These are phyloP conservation scores for Diaporthe amygdali DNA, from an alignment of 2,329 filamentous ascomycete genomes.

Conservation along the genomic window DNA sequence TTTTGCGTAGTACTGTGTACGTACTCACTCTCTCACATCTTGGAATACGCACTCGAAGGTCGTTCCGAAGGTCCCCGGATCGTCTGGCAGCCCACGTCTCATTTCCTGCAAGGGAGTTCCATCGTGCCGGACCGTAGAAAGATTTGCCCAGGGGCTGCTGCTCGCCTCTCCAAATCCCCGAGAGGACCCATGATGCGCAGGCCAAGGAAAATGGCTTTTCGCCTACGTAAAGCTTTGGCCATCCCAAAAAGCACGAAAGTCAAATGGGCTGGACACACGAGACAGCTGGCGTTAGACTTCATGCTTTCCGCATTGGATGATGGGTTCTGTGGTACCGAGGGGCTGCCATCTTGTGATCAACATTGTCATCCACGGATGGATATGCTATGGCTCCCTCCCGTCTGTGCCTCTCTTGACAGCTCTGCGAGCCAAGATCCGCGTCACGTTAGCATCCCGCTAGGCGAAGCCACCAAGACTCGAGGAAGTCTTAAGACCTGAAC, in stretches of 20 bases:
- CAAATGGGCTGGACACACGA: neutral
- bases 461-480: neutral
- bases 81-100: slow-evolving; percentile 12
- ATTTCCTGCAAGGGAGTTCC: slow-evolving; percentile 13
- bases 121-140: neutral
- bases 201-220: neutral
- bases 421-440: neutral
- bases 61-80: neutral
- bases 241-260: neutral
- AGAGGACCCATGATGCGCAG: neutral
- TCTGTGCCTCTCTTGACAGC: slow-evolving; percentile 13
- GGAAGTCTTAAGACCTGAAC: neutral
- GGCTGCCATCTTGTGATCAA: neutral
- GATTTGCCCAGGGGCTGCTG: neutral
- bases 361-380: neutral
- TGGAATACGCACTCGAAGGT: neutral
- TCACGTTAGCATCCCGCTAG: neutral
- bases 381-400: neutral
- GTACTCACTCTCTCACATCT: neutral
- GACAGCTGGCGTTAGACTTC: slow-evolving; percentile 4
- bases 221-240: neutral
- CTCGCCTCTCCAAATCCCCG: neutral
- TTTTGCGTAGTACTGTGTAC: neutral
- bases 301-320: neutral
- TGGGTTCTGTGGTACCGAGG: neutral